A percentile compares a stretch with the other conserved stretches of the same genome.
Conservation (phyloP, 441 rosid species). For the Euphorbia celastroides region DNA sequence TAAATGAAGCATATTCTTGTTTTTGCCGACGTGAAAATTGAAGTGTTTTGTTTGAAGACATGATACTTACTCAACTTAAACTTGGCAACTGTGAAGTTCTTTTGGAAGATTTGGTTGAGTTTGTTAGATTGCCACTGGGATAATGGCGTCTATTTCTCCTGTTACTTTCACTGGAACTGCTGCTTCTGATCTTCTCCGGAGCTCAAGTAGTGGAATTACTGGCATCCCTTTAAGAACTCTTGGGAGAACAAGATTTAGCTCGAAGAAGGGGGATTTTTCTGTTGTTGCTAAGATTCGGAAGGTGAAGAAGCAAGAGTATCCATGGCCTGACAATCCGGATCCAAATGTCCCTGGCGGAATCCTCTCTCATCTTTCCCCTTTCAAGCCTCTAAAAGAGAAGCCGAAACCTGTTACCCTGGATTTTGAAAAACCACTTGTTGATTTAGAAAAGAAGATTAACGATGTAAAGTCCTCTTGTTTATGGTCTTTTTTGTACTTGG, state of each 20-base stretch:
- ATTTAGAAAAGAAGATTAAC: constrained; percentile 68
- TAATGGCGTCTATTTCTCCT: constrained; percentile 63
- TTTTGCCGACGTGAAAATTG: neutral
- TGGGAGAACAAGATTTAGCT: constrained; percentile 38
- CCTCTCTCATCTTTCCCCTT: constrained; percentile 66
- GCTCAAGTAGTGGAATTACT: constrained; percentile 44
- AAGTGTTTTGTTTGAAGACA: constrained; percentile 5
- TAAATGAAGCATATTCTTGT: neutral
- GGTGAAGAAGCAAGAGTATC: constrained; percentile 79
- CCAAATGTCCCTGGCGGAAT: constrained; percentile 85
- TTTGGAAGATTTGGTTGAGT: constrained; percentile 22
- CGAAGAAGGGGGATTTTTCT: constrained; percentile 26
- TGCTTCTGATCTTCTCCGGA: constrained; percentile 78
- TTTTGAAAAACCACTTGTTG: constrained; percentile 85
- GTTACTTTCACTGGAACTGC: constrained; percentile 41
- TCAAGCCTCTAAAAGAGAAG: constrained; percentile 70
- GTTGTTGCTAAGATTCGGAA: constrained; percentile 63
- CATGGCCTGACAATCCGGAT: constrained; percentile 86
- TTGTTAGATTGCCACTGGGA: constrained; percentile 15
- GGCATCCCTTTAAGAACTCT: constrained; percentile 57
- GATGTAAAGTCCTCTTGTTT: constrained; percentile 39
- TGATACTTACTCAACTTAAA: neutral
- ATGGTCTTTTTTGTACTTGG: constrained; percentile 7
- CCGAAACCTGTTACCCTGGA: constrained; percentile 78
- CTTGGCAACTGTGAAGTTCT: constrained; percentile 14